Conservation (phyloP, 768 basidiomycete genomes). For the Ephemerocybe angulata region DNA sequence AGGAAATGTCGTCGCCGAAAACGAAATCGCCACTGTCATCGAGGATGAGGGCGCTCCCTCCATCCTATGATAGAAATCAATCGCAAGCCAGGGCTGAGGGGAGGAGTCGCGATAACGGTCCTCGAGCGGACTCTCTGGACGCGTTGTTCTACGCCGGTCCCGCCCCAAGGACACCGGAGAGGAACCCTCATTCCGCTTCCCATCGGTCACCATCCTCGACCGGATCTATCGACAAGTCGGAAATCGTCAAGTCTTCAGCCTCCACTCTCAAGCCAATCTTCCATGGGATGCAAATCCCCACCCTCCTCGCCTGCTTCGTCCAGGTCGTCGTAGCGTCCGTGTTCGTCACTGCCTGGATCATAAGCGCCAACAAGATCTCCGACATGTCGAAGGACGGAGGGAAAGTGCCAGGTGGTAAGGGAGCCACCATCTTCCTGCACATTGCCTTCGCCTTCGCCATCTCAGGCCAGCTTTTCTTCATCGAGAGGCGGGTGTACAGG, state of each 20-base stretch:
- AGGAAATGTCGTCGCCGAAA: slow-evolving; percentile 14
- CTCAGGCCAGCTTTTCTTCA: slow-evolving; percentile 53
- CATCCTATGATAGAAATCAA: no score
- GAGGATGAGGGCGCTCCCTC: no score
- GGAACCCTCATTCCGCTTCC: no score
- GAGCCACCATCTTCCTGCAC: slow-evolving; percentile 54
- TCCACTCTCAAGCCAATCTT: slow-evolving; percentile 38
- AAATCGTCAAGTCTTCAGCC: slow-evolving; percentile 33
- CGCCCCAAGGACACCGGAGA: no score
- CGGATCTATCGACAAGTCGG: slow-evolving; percentile 23
- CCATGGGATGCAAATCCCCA: slow-evolving; percentile 43
- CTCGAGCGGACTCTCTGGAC: no score
- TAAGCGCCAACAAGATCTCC: slow-evolving; percentile 27
- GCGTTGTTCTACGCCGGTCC: no score
- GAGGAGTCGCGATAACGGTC: no score
- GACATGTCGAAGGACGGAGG: slow-evolving; percentile 12
- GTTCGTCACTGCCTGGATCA: slow-evolving; percentile 55
- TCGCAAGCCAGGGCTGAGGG: no score
- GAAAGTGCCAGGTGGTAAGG: slow-evolving; percentile 19
- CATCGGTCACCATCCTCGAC: neutral
- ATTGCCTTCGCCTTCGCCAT: slow-evolving; percentile 52
- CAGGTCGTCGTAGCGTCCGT: slow-evolving; percentile 42
- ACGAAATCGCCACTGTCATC: slow-evolving; percentile 2
- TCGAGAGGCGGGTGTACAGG: slow-evolving; percentile 63
- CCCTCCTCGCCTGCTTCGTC: slow-evolving; percentile 38